Conservation (phyloP, 495 filamentous ascomycete genomes). For the Poronia punctata region DNA sequence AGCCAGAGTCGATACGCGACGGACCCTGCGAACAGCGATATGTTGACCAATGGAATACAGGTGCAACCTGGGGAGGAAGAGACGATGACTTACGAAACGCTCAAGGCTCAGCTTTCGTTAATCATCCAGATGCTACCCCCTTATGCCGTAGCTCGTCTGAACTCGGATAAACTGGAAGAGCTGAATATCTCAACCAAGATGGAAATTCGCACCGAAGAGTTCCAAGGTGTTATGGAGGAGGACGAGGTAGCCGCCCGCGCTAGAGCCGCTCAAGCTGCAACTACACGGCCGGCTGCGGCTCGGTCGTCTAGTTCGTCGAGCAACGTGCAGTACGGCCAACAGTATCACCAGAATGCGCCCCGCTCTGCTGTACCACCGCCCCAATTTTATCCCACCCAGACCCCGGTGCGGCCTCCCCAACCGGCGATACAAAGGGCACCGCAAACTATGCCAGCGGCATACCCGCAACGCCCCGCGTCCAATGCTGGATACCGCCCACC, state of each 20-base stretch:
- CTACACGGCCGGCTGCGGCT: conserved; percentile 29
- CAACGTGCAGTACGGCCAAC: conserved; percentile 29
- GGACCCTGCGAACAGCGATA: conserved; percentile 44
- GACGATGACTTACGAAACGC: conserved; percentile 61
- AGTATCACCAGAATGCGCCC: conserved; percentile 23
- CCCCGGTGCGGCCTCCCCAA: conserved; percentile 29
- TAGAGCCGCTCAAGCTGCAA: conserved; percentile 28
- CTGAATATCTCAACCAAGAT: conserved; percentile 81
- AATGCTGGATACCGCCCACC: conserved; percentile 21
- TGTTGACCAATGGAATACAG: conserved; percentile 41
- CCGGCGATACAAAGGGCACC: conserved; percentile 18
- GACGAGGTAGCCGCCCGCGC: conserved; percentile 52
- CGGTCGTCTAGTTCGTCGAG: conserved; percentile 33
- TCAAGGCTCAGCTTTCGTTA: conserved; percentile 64
- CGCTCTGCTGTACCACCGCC: conserved; percentile 32
- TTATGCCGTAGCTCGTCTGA: conserved; percentile 76
- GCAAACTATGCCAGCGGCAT: conserved; percentile 21
- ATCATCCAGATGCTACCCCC: conserved; percentile 74
- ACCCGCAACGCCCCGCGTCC: conserved; percentile 25
- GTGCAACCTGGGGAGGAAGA: conserved; percentile 58
- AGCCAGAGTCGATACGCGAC: conserved; percentile 41
- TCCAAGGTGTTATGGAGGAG: conserved; percentile 78
- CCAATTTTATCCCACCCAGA: conserved; percentile 35
- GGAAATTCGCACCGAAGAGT: conserved; percentile 60
- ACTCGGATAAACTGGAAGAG: conserved; percentile 75